phyloP scores from a whole-genome alignment of 192 early-diverging fungal genomes.

The Coemansia sp. region DNA sequence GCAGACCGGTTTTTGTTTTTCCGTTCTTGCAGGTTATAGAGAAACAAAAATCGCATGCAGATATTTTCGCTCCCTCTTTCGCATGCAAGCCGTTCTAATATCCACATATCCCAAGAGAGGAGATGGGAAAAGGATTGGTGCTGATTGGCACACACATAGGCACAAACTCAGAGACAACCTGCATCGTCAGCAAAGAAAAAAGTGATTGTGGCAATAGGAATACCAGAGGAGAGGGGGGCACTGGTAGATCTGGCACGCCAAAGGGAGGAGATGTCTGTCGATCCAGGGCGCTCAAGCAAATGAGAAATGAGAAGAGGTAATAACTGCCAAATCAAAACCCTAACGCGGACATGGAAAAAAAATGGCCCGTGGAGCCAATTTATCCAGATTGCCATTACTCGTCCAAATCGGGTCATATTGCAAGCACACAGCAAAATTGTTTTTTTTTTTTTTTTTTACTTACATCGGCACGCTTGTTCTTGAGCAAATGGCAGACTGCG shows the following conservation, averaged over 20 bases:
- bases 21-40: neutral
- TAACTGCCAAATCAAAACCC: neutral
- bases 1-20: slow-evolving; percentile 1
- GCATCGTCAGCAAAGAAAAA: slow-evolving; percentile 2
- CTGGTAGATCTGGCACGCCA: neutral
- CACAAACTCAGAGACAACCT: neutral
- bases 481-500: slow-evolving; percentile 67
- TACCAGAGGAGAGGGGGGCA: neutral
- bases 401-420: slow-evolving; percentile 2
- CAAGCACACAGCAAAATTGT: neutral
- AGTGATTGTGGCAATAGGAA: slow-evolving; percentile 8
- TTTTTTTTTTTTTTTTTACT: slow-evolving; percentile 8
- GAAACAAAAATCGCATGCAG: neutral
- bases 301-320: neutral
- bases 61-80: neutral
- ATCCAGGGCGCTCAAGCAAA: neutral
- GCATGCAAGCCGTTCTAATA: slow-evolving; percentile 1
- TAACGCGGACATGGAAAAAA: slow-evolving; percentile 3
- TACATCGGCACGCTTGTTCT: slow-evolving; percentile 47
- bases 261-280: neutral
- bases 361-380: neutral
- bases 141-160: neutral
- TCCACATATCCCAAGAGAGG: slow-evolving; percentile 2
- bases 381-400: neutral
- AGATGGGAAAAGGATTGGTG: neutral